Conservation (phyloP, 345 rosid species). For the Trapa incisa region DNA sequence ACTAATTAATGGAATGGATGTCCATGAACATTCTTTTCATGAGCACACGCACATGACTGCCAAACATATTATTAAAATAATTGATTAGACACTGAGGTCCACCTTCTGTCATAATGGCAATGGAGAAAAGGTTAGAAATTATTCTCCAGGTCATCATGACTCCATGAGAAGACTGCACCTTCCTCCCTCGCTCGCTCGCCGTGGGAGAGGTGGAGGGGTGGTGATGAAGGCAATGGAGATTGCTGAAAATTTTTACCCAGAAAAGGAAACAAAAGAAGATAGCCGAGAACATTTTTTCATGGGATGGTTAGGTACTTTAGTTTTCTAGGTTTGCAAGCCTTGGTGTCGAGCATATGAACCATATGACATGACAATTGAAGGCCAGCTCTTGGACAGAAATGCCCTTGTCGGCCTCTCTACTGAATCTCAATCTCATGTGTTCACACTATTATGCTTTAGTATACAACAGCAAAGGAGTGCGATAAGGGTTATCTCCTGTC, state of each 20-base stretch:
- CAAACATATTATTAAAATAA: background rate
- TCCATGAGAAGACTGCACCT: background rate
- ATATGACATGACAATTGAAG: background rate
- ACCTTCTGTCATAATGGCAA: background rate
- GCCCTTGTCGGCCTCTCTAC: background rate
- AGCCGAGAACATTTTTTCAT: too few species aligned
- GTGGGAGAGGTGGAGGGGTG: too few species aligned
- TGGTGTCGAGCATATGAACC: background rate
- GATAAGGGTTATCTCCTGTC: background rate
- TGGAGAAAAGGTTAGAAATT: background rate
- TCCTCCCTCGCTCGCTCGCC: too few species aligned
- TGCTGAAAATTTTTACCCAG: too few species aligned
- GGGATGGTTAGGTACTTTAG: too few species aligned
- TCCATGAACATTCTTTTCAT: background rate
- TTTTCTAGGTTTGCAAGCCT: too few species aligned
- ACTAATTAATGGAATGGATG: background rate
- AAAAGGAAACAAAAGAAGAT: too few species aligned
- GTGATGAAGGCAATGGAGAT: too few species aligned
- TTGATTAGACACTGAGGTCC: constrained; percentile 3
- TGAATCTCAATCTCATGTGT: background rate
- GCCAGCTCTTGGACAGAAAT: background rate
- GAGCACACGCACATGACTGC: background rate
- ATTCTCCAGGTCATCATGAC: background rate
- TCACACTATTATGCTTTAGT: background rate
- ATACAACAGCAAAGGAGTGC: background rate